These are phyloP conservation scores for Collybia sp. DNA, from an alignment of 768 basidiomycete genomes.

Conservation along the genomic window DNA sequence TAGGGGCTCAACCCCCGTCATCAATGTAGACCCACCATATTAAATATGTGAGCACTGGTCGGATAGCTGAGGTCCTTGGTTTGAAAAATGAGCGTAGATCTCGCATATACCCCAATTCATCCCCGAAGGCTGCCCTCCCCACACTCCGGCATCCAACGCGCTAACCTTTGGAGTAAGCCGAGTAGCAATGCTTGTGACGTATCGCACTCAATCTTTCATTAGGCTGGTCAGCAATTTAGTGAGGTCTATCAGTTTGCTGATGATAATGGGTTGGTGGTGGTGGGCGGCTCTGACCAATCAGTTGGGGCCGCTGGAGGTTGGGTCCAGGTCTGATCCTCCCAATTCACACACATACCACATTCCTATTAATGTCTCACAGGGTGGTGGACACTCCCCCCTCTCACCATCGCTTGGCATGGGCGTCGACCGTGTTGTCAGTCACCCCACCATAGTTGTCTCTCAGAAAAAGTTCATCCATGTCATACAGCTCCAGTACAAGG, in stretches of 20 bases:
- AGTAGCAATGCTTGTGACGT: background rate
- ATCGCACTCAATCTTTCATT: conserved; percentile 21
- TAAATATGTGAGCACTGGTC: conserved; percentile 22
- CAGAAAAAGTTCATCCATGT: too few species aligned
- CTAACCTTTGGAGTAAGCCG: conserved; percentile 5
- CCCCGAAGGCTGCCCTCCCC: conserved; percentile 23
- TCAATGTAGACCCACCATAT: conserved; percentile 33
- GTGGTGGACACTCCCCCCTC: conserved; percentile 40
- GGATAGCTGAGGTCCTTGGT: background rate
- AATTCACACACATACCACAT: background rate
- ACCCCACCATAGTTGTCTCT: too few species aligned
- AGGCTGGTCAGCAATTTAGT: conserved; percentile 41
- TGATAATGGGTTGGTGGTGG: conserved; percentile 31
- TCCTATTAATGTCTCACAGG: background rate
- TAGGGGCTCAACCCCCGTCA: background rate
- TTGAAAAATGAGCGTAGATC: conserved; percentile 19
- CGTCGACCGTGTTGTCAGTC: conserved; percentile 37
- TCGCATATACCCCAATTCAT: conserved; percentile 22
- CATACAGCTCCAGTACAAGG: conserved; percentile 27
- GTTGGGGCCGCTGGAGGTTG: conserved; percentile 47
- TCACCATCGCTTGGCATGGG: conserved; percentile 40
- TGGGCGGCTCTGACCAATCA: conserved; percentile 36
- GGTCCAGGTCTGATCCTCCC: conserved; percentile 21
- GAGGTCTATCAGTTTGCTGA: conserved; percentile 36
- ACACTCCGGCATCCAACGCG: conserved; percentile 11